Conservation (phyloP, 495 filamentous ascomycete species). For the Penicillium canescens region DNA sequence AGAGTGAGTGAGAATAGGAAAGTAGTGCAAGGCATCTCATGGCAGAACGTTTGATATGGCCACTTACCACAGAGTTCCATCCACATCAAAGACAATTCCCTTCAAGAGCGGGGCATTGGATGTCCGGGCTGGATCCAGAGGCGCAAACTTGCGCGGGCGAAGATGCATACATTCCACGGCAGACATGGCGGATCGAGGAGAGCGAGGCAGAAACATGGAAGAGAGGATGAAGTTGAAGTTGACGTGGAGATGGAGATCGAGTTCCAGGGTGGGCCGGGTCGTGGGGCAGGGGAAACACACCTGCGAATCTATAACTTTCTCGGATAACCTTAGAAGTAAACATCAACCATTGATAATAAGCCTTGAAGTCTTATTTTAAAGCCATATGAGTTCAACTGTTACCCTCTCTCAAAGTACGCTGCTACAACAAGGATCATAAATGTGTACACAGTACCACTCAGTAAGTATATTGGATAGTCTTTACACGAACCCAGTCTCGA, state of each 20-base stretch:
- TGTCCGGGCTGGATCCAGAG: slow-evolving; percentile 42
- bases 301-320: no score
- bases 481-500: no score
- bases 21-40: neutral
- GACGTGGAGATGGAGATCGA: slow-evolving; percentile 1
- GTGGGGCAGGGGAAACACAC: no score
- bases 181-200: slow-evolving; percentile 29
- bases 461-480: no score
- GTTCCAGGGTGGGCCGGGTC: no score
- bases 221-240: slow-evolving; percentile 1
- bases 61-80: slow-evolving; percentile 87
- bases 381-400: no score
- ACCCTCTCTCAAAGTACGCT: no score
- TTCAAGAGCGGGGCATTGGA: slow-evolving; percentile 58
- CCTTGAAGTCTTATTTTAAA: no score
- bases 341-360: no score
- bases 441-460: no score
- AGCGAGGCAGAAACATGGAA: slow-evolving; percentile 5
- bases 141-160: slow-evolving; percentile 53
- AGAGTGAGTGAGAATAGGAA: neutral
- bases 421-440: no score
- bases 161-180: slow-evolving; percentile 21
- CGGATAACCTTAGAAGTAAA: no score
- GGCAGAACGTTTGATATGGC: neutral
- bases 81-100: slow-evolving; percentile 92